Percentiles rank a stretch among this genome's conserved stretches.
These are phyloP conservation scores for Fusarium guadeloupense DNA, from an alignment of 2,329 filamentous ascomycete species.

Conservation along the genomic window DNA sequence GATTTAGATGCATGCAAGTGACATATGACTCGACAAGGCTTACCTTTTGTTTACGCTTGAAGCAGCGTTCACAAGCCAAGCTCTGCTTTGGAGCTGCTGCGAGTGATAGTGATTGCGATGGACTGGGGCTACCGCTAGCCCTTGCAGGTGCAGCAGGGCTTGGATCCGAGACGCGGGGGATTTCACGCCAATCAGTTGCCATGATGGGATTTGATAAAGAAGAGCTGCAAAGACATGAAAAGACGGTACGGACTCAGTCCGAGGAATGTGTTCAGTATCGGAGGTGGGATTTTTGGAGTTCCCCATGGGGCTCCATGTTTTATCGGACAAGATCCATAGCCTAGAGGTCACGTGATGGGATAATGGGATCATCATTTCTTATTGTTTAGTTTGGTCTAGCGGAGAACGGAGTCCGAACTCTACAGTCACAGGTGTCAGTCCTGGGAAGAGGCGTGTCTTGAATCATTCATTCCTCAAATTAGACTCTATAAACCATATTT, in stretches of 20 bases:
- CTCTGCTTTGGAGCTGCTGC: slow-evolving; percentile 7
- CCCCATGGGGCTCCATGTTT: not conserved
- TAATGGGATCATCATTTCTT: no score
- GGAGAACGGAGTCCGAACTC: no score
- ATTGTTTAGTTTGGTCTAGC: no score
- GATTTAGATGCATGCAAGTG: rapidly evolving
- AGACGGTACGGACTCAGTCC: slow-evolving; percentile 9
- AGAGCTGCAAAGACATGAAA: not conserved
- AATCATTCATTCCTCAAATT: no score
- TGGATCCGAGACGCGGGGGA: not conserved
- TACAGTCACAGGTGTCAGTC: no score
- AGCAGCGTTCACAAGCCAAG: slow-evolving; percentile 29
- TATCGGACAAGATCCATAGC: slow-evolving; percentile 6
- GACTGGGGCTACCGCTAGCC: slow-evolving; percentile 3
- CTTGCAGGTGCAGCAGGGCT: not conserved
- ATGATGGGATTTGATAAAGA: not conserved
- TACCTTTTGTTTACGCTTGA: slow-evolving; percentile 30
- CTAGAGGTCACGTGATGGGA: slow-evolving; percentile 13
- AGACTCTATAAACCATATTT: no score
- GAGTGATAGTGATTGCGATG: not conserved
- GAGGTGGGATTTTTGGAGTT: not conserved
- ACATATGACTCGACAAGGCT: not conserved
- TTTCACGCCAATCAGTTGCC: slow-evolving; percentile 16
- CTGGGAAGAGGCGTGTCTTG: no score
- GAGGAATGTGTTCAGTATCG: not conserved